phyloP scores from a whole-genome alignment of 208 protist species.

The Porcisia hertigi region DNA sequence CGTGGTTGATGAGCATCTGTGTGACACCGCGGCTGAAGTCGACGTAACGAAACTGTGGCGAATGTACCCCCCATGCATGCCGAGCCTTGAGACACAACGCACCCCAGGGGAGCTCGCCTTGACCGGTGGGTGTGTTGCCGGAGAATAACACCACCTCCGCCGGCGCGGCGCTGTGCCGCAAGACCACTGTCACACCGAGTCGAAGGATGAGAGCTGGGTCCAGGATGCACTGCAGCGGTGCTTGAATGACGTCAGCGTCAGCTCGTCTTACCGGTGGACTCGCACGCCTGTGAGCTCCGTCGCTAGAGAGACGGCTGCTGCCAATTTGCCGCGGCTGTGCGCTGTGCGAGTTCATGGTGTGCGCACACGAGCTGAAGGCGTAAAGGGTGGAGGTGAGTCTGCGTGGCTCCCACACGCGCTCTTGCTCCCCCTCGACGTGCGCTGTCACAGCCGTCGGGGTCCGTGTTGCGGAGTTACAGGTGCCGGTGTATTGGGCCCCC shows the following conservation, averaged over 20 bases:
- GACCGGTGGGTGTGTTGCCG: slow-evolving; percentile 1
- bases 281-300: neutral
- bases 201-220: slow-evolving; percentile 6
- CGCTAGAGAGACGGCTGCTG: neutral
- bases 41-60: slow-evolving; percentile 21
- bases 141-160: slow-evolving; percentile 20
- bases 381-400: slow-evolving; percentile 9
- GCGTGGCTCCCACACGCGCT: neutral
- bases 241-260: slow-evolving; percentile 7
- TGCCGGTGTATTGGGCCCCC: neutral
- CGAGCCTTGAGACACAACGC: slow-evolving; percentile 14
- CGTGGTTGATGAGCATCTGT: slow-evolving; percentile 15
- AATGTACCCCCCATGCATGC: slow-evolving; percentile 13
- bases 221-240: slow-evolving; percentile 12
- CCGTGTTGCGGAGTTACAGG: neutral
- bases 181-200: slow-evolving; percentile 7
- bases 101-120: slow-evolving; percentile 15
- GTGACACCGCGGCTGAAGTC: slow-evolving; percentile 4
- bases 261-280: slow-evolving; percentile 14
- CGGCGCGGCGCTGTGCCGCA: slow-evolving; percentile 19
- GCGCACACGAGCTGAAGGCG: slow-evolving; percentile 4
- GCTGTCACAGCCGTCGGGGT: neutral
- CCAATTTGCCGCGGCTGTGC: neutral
- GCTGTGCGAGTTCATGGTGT: neutral
- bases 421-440: neutral